Conservation (phyloP, 140 eudicot species). For the Flaveria floridana region DNA sequence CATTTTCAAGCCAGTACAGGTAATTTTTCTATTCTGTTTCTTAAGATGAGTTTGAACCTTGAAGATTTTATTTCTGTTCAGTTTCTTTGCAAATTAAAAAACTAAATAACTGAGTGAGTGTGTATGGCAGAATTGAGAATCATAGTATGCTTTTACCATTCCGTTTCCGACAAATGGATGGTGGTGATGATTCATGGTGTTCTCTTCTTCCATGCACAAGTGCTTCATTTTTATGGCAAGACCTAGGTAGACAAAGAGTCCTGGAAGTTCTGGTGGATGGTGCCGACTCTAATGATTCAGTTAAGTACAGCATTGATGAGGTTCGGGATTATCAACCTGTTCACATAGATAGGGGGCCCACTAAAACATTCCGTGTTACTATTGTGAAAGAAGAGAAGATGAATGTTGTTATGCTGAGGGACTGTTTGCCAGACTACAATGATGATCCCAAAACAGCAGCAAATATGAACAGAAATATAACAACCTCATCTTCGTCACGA, state of each 20-base stretch:
- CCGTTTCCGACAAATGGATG: slow-evolving; percentile 81
- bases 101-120: slow-evolving; percentile 13
- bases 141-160: slow-evolving; percentile 77
- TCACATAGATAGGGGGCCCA: slow-evolving; percentile 55
- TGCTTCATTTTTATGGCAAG: slow-evolving; percentile 89
- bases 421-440: slow-evolving; percentile 71
- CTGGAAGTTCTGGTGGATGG: slow-evolving; percentile 76
- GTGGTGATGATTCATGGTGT: slow-evolving; percentile 74
- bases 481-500: slow-evolving; percentile 41
- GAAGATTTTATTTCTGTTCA: not conserved
- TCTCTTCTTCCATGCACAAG: slow-evolving; percentile 74
- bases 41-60: slow-evolving; percentile 9
- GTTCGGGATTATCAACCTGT: slow-evolving; percentile 71
- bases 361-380: slow-evolving; percentile 65
- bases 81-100: slow-evolving; percentile 18
- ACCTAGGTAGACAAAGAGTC: slow-evolving; percentile 77
- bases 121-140: slow-evolving; percentile 78
- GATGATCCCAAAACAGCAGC: slow-evolving; percentile 17
- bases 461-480: slow-evolving; percentile 17
- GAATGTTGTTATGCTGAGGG: slow-evolving; percentile 78
- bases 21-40: slow-evolving; percentile 17
- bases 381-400: slow-evolving; percentile 77
- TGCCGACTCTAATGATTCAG: slow-evolving; percentile 45
- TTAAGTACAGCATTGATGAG: slow-evolving; percentile 76
- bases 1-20: slow-evolving; percentile 95